A percentile compares a stretch with the other conserved stretches of the same genome.
Evolutionary conservation across 1,139 yeast species (phyloP).

Genomic region (Candida sp.): DNA sequence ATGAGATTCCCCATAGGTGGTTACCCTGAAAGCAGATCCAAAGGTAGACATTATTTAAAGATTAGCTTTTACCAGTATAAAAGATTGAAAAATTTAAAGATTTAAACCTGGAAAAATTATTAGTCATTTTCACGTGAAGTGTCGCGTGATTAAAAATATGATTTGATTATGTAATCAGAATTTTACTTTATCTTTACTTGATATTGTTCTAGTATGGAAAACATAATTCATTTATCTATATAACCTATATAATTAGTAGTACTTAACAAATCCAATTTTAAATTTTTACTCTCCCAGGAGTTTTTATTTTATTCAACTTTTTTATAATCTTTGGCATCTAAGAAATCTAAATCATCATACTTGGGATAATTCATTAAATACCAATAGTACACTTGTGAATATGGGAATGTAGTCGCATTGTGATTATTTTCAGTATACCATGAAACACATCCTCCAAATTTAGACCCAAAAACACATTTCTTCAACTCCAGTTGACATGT

Average conservation of each 20-base stretch:
- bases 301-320: too few relatives aligned
- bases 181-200: too few relatives aligned
- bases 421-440: slow-evolving; percentile 32
- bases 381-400: slow-evolving; percentile 34
- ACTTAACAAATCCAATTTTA: too few relatives aligned
- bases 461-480: slow-evolving; percentile 34
- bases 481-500: slow-evolving; percentile 24
- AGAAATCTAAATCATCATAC: slow-evolving; percentile 20
- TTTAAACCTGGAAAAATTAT: neutral
- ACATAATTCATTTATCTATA: too few relatives aligned
- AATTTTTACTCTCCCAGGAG: too few relatives aligned
- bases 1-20: slow-evolving; percentile 98
- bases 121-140: too few relatives aligned
- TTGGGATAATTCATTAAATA: slow-evolving; percentile 24
- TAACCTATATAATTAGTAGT: too few relatives aligned
- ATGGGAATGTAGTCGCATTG: slow-evolving; percentile 38
- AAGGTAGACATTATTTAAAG: slow-evolving; percentile 42
- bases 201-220: too few relatives aligned
- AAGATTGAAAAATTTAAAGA: too few relatives aligned
- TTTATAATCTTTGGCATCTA: neutral
- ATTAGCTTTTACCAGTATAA: neutral
- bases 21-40: slow-evolving; percentile 56
- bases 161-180: too few relatives aligned
- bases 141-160: too few relatives aligned
- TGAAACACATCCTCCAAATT: slow-evolving; percentile 42